These are phyloP conservation scores for Apiospora pterosperma DNA, from an alignment of 2,329 filamentous ascomycete species.

Conservation along the genomic window DNA sequence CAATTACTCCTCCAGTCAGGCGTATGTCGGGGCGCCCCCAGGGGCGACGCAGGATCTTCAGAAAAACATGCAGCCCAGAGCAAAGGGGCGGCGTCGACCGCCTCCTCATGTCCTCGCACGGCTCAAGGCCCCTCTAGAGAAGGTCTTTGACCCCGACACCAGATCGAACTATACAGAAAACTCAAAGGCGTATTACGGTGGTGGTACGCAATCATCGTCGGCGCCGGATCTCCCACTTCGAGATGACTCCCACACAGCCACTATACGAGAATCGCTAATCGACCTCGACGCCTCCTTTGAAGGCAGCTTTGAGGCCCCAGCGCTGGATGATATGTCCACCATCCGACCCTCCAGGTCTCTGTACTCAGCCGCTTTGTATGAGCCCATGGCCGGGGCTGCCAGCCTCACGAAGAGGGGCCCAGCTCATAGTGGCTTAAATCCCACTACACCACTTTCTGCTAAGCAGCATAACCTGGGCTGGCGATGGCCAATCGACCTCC, in stretches of 20 bases:
- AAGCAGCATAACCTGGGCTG: constrained; percentile 53
- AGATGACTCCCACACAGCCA: constrained; percentile 48
- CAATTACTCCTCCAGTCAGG: constrained; percentile 41
- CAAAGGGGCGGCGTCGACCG: constrained; percentile 48
- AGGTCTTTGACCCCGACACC: constrained; percentile 64
- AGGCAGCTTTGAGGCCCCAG: constrained; percentile 37
- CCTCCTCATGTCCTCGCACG: constrained; percentile 57
- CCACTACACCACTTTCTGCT: constrained; percentile 51
- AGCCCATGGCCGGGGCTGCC: neutral
- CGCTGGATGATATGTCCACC: constrained; percentile 60
- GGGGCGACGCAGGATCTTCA: constrained; percentile 46
- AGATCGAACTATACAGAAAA: constrained; percentile 64
- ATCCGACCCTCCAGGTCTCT: constrained; percentile 42
- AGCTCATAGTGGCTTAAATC: constrained; percentile 39
- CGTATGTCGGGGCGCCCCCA: constrained; percentile 50
- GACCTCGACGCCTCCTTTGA: constrained; percentile 61
- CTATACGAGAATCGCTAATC: constrained; percentile 61
- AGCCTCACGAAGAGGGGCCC: neutral
- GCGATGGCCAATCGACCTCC: constrained; percentile 53
- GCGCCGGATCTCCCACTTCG: constrained; percentile 57
- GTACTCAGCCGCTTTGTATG: constrained; percentile 31
- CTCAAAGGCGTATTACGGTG: constrained; percentile 56
- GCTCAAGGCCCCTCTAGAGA: constrained; percentile 58
- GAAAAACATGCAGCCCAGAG: constrained; percentile 50
- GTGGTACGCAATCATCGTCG: constrained; percentile 25